Evolutionary conservation across 352 stramenopile species (phyloP).

Genomic region (Pythium periplocum): DNA sequence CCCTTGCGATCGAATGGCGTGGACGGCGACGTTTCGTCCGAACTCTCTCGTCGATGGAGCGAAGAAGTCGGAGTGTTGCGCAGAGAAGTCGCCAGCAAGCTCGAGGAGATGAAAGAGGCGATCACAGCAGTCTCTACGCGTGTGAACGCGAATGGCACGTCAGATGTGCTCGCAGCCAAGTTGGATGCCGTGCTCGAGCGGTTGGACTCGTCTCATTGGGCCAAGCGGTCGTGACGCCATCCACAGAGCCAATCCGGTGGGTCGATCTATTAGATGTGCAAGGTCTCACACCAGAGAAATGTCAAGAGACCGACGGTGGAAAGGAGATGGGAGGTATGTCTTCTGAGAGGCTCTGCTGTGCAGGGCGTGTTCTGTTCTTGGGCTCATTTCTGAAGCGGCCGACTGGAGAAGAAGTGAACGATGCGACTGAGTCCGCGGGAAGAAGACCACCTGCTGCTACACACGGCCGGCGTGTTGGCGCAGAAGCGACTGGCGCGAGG

Average conservation of each 20-base stretch:
- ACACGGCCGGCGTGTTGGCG: constrained; percentile 87
- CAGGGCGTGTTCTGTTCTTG: too few relatives aligned
- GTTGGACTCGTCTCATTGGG: neutral
- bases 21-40: constrained; percentile 1
- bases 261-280: too few relatives aligned
- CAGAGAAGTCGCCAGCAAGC: constrained; percentile 5
- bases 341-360: constrained; percentile 1
- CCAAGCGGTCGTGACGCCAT: too few relatives aligned
- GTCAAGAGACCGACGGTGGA: too few relatives aligned
- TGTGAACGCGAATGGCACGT: neutral
- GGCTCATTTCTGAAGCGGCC: too few relatives aligned
- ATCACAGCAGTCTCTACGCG: neutral
- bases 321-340: constrained; percentile 5
- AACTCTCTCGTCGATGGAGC: constrained; percentile 5
- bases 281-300: too few relatives aligned
- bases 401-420: neutral
- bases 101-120: constrained; percentile 5
- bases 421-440: constrained; percentile 65
- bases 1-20: neutral
- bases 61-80: constrained; percentile 8
- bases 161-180: constrained; percentile 1
- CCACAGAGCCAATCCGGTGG: too few relatives aligned
- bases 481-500: constrained; percentile 94
- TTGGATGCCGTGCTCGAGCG: constrained; percentile 8
- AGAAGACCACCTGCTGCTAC: constrained; percentile 70